Evolutionary conservation across 768 basidiomycete genomes (phyloP), one percentile per base, ranked within the genome.

Genomic region (Cystofilobasidium bisporidii): DNA sequence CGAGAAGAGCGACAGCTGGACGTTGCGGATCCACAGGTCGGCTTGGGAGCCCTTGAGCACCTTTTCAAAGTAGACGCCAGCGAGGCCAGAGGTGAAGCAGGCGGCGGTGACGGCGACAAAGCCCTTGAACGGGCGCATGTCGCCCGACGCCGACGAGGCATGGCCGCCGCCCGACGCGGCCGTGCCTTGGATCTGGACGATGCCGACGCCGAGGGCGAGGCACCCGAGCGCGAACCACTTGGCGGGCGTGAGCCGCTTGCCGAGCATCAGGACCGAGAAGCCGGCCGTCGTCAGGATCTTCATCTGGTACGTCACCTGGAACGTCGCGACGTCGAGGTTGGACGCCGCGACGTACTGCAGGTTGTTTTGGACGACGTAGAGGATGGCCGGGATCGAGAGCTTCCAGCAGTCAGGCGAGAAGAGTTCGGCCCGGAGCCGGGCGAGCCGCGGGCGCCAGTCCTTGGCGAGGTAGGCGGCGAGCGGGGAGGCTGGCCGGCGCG

Each of bases 261-360:
- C 84, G 33, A 93, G 82, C 33, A 94, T 80, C 6, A 88, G 72
- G 50, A 92, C 90, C 26, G 88, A 90, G 77, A 92, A 92, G 47
- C 82, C 88, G 22, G 90, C 91, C 26, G 91, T 94, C 43, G 91
- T 93, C 71, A 94, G 84, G 74, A 94, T 91, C 78, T 94, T 94
- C 91, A 94, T 94, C 77, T 94, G 91, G 78, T 93, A 93, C 53
- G 86, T 89, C 75, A 94, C 91, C 77, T 96, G 93, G 78, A 98
- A 98, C 20, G 92, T 96, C 26, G 93, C 92, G 20, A 89, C 91
- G 71, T 91, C 87, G 69, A 98, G 81, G 77, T 98, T 97, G 50
- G 88, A 87, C 8, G 89, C 90, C 40, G 93, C 93, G 63, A 93
- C 86, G 77, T 91, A 97, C 78, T 96, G 93, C 40, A 98, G 81